Conservation (phyloP, 768 basidiomycete species). For the Clitopilus passeckerianus region DNA sequence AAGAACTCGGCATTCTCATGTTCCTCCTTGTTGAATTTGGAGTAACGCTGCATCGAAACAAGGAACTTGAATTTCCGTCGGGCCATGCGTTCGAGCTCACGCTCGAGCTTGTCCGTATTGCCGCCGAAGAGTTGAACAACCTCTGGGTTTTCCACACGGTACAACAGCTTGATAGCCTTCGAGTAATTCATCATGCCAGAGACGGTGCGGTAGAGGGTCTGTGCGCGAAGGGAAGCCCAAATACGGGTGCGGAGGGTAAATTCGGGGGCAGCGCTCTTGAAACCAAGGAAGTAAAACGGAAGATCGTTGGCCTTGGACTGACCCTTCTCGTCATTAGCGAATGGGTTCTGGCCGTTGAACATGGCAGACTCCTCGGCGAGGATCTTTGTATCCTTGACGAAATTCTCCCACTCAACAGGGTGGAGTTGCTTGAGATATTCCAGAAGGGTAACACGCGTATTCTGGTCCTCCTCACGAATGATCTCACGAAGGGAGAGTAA, state of each 20-base stretch:
- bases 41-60: slow-evolving; percentile 98
- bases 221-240: slow-evolving; percentile 97
- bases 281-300: slow-evolving; percentile 97
- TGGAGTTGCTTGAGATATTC: slow-evolving; percentile 99
- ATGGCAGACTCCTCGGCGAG: slow-evolving; percentile 91
- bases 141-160: slow-evolving; percentile 99
- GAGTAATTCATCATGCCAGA: slow-evolving; percentile 99
- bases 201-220: slow-evolving; percentile 97
- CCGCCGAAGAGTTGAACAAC: slow-evolving; percentile 97
- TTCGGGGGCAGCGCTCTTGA: slow-evolving; percentile 98
- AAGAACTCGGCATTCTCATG: slow-evolving; percentile 98
- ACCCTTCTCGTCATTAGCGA: slow-evolving; percentile 74
- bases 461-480: slow-evolving; percentile 97
- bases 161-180: slow-evolving; percentile 99
- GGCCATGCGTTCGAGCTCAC: slow-evolving; percentile 96
- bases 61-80: slow-evolving; percentile 98
- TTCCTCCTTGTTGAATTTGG: slow-evolving; percentile 99
- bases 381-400: slow-evolving; percentile 99
- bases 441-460: slow-evolving; percentile 92
- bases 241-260: slow-evolving; percentile 98
- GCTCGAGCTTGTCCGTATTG: slow-evolving; percentile 94
- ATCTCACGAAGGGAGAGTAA: slow-evolving; percentile 95
- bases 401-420: slow-evolving; percentile 98
- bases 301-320: slow-evolving; percentile 85
- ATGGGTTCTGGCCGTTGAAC: slow-evolving; percentile 72